Evolutionary conservation across 176 grass and related monocot genomes (phyloP).

Genomic region (Musa acuminata): DNA sequence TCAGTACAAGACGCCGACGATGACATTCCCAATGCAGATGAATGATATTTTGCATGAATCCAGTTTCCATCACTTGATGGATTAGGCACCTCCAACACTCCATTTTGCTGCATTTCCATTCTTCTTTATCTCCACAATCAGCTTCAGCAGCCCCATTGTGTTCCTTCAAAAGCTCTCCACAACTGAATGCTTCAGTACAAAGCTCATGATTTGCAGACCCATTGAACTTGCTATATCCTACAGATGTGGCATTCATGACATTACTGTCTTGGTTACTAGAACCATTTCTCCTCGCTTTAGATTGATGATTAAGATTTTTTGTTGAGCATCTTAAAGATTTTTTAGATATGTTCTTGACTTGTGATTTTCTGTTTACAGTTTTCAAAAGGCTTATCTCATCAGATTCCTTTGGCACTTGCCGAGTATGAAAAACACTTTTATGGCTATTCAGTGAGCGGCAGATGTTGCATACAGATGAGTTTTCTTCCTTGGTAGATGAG

Average conservation of each 20-base stretch:
- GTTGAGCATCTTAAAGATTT: conserved; percentile 19
- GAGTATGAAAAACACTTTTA: not conserved
- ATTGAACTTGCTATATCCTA: conserved; percentile 12
- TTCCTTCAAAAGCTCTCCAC: conserved; percentile 13
- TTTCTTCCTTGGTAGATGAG: conserved; percentile 8
- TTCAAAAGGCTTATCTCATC: conserved; percentile 6
- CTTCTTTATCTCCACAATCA: conserved; percentile 15
- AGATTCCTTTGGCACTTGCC: conserved; percentile 6
- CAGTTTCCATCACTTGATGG: conserved; percentile 34
- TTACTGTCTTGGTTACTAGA: conserved; percentile 22
- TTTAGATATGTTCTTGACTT: conserved; percentile 30
- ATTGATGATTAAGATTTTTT: conserved; percentile 26
- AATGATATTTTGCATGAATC: conserved; percentile 47
- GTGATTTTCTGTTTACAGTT: conserved; percentile 18
- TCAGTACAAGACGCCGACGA: conserved; percentile 30
- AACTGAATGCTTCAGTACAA: conserved; percentile 8
- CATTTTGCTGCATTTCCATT: conserved; percentile 30
- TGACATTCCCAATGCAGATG: conserved; percentile 41
- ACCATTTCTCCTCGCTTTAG: conserved; percentile 26
- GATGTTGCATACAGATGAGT: conserved; percentile 28
- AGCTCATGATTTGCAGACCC: conserved; percentile 10
- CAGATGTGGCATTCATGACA: conserved; percentile 21
- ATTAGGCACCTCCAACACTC: conserved; percentile 66
- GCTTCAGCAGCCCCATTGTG: not conserved
- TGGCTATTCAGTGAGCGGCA: conserved; percentile 27